Evolutionary conservation across 2,329 filamentous ascomycete species (phyloP).

Genomic region (Cladophialophora immunda): DNA sequence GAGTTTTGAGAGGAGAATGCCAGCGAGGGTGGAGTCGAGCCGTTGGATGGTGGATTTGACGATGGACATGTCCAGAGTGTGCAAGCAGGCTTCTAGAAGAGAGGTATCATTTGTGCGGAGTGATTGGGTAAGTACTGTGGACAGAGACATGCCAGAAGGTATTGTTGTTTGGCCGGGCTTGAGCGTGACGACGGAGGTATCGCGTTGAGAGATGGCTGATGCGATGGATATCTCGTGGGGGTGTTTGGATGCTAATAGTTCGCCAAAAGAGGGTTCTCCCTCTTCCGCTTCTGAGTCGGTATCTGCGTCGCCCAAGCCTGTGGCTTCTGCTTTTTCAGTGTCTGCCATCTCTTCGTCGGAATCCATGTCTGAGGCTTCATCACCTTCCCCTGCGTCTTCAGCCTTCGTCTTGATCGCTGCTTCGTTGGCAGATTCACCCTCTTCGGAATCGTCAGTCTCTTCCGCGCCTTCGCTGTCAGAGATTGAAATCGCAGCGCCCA

Average conservation of each 20-base stretch:
- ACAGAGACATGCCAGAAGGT: constrained; percentile 80
- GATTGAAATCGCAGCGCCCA: constrained; percentile 55
- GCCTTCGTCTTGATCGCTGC: constrained; percentile 39
- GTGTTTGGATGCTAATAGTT: constrained; percentile 74
- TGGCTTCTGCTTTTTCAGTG: constrained; percentile 18
- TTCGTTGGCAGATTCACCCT: constrained; percentile 32
- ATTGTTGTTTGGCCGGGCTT: constrained; percentile 61
- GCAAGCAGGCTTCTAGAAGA: constrained; percentile 91
- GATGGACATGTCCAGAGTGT: constrained; percentile 76
- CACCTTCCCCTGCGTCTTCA: constrained; percentile 26
- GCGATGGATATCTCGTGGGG: constrained; percentile 52
- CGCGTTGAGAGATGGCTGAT: constrained; percentile 55
- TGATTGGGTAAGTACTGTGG: constrained; percentile 91
- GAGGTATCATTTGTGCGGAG: constrained; percentile 89
- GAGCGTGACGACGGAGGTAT: constrained; percentile 48
- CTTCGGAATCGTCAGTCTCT: constrained; percentile 42
- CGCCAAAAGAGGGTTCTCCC: constrained; percentile 78
- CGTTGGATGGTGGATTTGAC: constrained; percentile 90
- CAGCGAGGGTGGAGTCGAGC: constrained; percentile 84
- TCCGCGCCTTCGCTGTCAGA: constrained; percentile 57
- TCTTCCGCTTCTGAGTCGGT: constrained; percentile 47
- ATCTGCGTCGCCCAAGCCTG: constrained; percentile 46
- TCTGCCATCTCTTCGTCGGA: constrained; percentile 21
- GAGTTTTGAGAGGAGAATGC: constrained; percentile 79
- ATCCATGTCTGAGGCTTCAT: constrained; percentile 14